A percentile compares a stretch with the other conserved stretches of the same genome.
Conservation (phyloP, 75 land plant genomes). For the Sequoia sempervirens region DNA sequence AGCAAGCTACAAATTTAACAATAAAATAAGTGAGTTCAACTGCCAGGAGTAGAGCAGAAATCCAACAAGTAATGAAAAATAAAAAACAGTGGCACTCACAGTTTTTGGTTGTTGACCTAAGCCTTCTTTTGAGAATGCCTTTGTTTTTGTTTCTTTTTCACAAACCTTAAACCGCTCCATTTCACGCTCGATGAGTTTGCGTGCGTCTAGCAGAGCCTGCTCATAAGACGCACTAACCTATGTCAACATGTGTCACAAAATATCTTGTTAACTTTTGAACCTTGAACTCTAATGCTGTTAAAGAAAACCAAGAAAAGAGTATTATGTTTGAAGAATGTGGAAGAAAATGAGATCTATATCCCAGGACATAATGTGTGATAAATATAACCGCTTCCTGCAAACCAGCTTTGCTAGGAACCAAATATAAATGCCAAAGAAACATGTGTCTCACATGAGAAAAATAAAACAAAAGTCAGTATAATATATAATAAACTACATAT, state of each 20-base stretch:
- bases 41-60: background rate
- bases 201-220: constrained; percentile 98
- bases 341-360: background rate
- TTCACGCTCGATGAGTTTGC: constrained; percentile 88
- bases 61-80: background rate
- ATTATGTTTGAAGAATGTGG: constrained; percentile 2
- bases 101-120: constrained; percentile 96
- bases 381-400: background rate
- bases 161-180: constrained; percentile 98
- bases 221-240: constrained; percentile 89
- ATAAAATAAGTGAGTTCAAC: background rate
- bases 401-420: background rate
- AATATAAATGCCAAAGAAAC: background rate
- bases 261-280: constrained; percentile 29
- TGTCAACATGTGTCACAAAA: constrained; percentile 57
- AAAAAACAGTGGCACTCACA: constrained; percentile 32
- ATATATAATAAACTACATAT: background rate
- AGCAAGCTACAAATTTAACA: background rate
- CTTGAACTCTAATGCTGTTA: background rate
- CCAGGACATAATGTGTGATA: background rate
- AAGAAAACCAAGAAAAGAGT: background rate
- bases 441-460: background rate
- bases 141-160: constrained; percentile 97
- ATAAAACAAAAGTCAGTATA: background rate
- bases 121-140: constrained; percentile 98